Conservation (phyloP, 2,329 filamentous ascomycete genomes). For the Microcyclosporella mali region DNA sequence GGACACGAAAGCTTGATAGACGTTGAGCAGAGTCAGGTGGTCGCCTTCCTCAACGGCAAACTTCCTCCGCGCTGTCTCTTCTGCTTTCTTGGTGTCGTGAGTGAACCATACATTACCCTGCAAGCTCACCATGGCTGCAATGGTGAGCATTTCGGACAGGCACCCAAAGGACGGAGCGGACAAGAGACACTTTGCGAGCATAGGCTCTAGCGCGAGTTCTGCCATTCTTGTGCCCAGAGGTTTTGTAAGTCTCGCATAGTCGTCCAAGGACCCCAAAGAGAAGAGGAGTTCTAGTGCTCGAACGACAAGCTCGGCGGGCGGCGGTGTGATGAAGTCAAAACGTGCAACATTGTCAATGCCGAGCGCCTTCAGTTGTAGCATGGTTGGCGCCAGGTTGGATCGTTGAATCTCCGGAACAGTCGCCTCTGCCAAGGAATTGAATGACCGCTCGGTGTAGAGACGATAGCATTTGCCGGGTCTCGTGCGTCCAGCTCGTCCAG, state of each 20-base stretch:
- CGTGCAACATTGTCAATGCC: slow-evolving; percentile 91
- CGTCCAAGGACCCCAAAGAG: slow-evolving; percentile 77
- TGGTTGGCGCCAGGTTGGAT: slow-evolving; percentile 78
- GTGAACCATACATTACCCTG: slow-evolving; percentile 79
- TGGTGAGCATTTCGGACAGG: slow-evolving; percentile 77
- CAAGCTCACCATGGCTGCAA: slow-evolving; percentile 88
- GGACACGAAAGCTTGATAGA: slow-evolving; percentile 82
- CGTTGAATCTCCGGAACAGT: slow-evolving; percentile 88
- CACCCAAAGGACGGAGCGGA: slow-evolving; percentile 69
- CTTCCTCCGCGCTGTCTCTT: slow-evolving; percentile 67
- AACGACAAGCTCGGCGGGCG: slow-evolving; percentile 75
- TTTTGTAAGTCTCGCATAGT: slow-evolving; percentile 82
- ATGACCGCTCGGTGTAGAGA: slow-evolving; percentile 75
- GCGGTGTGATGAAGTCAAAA: slow-evolving; percentile 82
- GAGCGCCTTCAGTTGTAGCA: slow-evolving; percentile 88
- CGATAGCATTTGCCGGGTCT: slow-evolving; percentile 90
- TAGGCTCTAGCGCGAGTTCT: slow-evolving; percentile 85
- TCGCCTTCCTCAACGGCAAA: slow-evolving; percentile 94
- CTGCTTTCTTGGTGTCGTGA: slow-evolving; percentile 66
- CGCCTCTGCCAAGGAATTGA: slow-evolving; percentile 58
- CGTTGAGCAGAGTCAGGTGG: slow-evolving; percentile 84
- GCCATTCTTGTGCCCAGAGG: slow-evolving; percentile 89
- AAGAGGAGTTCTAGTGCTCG: slow-evolving; percentile 84
- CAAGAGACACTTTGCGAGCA: slow-evolving; percentile 87
- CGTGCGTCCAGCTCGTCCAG: slow-evolving; percentile 83